These are phyloP conservation scores for Blastomyces silverae DNA, from an alignment of 2,329 filamentous ascomycete genomes.

Conservation along the genomic window DNA sequence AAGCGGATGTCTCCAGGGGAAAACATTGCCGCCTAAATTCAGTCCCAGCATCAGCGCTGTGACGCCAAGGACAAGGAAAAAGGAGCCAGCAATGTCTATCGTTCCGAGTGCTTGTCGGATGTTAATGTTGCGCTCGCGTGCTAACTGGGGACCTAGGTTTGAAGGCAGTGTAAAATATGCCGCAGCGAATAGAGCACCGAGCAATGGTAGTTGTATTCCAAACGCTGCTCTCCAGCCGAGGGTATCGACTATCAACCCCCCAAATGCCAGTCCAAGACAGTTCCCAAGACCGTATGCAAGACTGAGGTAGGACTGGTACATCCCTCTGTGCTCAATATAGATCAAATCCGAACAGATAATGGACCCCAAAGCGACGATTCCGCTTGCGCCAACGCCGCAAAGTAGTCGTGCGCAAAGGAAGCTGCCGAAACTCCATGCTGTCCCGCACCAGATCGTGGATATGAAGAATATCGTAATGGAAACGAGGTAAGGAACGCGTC, in stretches of 20 bases:
- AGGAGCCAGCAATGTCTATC: constrained; percentile 46
- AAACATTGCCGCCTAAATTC: constrained; percentile 48
- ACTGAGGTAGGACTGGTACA: constrained; percentile 40
- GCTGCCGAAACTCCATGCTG: constrained; percentile 59
- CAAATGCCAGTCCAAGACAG: constrained; percentile 34
- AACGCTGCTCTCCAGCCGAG: constrained; percentile 41
- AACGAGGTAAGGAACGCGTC: constrained; percentile 61
- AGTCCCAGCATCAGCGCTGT: constrained; percentile 46
- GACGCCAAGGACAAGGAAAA: constrained; percentile 42
- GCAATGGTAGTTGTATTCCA: constrained; percentile 45
- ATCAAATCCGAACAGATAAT: constrained; percentile 62
- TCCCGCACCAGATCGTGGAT: constrained; percentile 64
- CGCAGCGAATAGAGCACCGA: constrained; percentile 29
- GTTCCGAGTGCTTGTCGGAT: constrained; percentile 40
- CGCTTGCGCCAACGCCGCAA: constrained; percentile 66
- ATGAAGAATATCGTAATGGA: constrained; percentile 56
- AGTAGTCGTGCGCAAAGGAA: constrained; percentile 65
- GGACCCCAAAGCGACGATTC: constrained; percentile 57
- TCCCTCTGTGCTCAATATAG: constrained; percentile 54
- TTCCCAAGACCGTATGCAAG: constrained; percentile 33
- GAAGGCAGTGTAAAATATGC: constrained; percentile 45
- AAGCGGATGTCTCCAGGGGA: constrained; percentile 45
- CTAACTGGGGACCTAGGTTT: constrained; percentile 42
- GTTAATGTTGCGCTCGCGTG: constrained; percentile 36
- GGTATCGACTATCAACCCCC: constrained; percentile 35